A percentile compares a stretch with the other conserved stretches of the same genome.
Evolutionary conservation across 2,329 filamentous ascomycete species (phyloP).

Genomic region (Acephala macrosclerotiorum): DNA sequence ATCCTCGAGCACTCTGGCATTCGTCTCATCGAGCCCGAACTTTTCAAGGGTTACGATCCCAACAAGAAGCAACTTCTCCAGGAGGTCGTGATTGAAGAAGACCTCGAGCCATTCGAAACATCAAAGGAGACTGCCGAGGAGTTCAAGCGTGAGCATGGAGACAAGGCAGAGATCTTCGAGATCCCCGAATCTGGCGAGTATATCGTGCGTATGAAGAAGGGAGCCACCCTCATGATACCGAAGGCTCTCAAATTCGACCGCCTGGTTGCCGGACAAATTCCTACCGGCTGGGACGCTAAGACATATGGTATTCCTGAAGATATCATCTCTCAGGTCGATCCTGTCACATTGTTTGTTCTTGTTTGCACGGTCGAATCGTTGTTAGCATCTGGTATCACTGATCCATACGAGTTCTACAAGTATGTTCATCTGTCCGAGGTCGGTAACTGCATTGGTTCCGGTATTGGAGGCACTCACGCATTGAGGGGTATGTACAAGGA

Average conservation of each 20-base stretch:
- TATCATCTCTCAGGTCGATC: constrained; percentile 97
- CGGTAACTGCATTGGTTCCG: constrained; percentile 97
- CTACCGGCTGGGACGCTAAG: constrained; percentile 96
- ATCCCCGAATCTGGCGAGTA: constrained; percentile 93
- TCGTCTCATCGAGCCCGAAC: constrained; percentile 94
- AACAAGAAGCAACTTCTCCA: constrained; percentile 99
- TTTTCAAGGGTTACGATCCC: constrained; percentile 96
- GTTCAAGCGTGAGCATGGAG: constrained; percentile 95
- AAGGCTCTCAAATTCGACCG: constrained; percentile 98
- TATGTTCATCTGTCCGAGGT: constrained; percentile 98
- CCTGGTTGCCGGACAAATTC: constrained; percentile 95
- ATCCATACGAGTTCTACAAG: constrained; percentile 99
- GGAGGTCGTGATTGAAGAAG: constrained; percentile 96
- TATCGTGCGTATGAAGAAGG: constrained; percentile 94
- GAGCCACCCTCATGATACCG: constrained; percentile 91
- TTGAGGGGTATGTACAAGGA: constrained; percentile 98
- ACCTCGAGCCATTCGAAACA: constrained; percentile 94
- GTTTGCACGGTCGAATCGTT: constrained; percentile 93
- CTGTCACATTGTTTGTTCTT: constrained; percentile 92
- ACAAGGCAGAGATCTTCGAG: constrained; percentile 98
- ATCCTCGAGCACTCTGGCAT: constrained; percentile 98
- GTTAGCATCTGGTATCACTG: constrained; percentile 92
- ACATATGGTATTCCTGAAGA: constrained; percentile 96
- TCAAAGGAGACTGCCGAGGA: constrained; percentile 98
- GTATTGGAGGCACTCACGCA: constrained; percentile 93